Conservation (phyloP, 2,329 filamentous ascomycete genomes). For the Phyllosticta citrichinensis region DNA sequence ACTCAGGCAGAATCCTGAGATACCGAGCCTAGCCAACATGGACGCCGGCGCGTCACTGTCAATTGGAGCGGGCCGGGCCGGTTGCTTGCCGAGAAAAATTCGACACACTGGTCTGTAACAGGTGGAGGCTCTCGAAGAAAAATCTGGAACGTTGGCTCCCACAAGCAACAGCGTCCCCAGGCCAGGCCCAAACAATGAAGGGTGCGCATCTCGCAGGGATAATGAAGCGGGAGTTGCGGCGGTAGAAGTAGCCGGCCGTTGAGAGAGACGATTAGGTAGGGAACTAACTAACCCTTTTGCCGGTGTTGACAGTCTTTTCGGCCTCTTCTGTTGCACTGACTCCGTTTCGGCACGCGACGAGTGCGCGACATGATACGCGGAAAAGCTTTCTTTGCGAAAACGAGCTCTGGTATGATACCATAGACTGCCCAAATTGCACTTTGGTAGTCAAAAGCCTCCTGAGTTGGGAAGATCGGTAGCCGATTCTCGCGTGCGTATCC, state of each 20-base stretch:
- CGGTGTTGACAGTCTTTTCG: not conserved
- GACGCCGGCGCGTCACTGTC: not conserved
- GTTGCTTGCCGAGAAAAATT: not conserved
- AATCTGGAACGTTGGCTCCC: not conserved
- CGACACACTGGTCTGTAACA: not conserved
- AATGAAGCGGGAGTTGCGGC: not conserved
- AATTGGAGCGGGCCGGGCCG: not conserved
- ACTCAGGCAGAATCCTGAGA: not conserved
- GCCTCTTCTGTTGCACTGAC: not conserved
- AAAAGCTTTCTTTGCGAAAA: not conserved
- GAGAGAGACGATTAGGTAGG: not conserved
- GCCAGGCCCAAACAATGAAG: not conserved
- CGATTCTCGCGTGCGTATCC: not conserved
- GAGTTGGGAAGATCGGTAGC: not conserved
- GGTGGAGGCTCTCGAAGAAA: not conserved
- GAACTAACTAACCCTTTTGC: not conserved
- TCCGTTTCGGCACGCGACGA: not conserved
- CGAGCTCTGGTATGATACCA: not conserved
- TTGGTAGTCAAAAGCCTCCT: not conserved
- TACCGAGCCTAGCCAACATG: not conserved
- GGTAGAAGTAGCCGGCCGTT: not conserved
- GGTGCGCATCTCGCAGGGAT: not conserved
- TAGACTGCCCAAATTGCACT: not conserved
- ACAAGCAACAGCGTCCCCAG: not conserved
- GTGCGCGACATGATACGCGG: not conserved